Percentiles rank a stretch among this genome's conserved stretches.
These are phyloP conservation scores for Cladorrhinum sp. DNA, from an alignment of 2,329 filamentous ascomycete genomes.

Conservation along the genomic window DNA sequence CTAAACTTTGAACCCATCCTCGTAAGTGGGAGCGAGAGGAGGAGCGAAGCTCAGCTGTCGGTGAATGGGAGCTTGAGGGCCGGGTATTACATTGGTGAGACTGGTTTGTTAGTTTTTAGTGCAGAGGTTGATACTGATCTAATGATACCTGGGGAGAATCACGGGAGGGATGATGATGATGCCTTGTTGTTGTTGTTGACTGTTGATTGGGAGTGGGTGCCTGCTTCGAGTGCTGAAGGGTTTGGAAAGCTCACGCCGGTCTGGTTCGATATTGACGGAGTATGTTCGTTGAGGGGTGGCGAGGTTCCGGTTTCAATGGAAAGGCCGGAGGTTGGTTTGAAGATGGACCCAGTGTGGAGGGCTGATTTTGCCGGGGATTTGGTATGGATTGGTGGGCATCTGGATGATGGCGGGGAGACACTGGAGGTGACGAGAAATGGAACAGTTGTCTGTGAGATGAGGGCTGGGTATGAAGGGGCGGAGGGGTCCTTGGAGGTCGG, in stretches of 20 bases:
- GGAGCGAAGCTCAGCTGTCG: slow-evolving; percentile 10
- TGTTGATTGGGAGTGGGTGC: slow-evolving; percentile 26
- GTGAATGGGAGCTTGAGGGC: slow-evolving; percentile 19
- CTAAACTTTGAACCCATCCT: slow-evolving; percentile 14
- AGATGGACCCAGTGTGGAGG: slow-evolving; percentile 22
- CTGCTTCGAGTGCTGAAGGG: background rate
- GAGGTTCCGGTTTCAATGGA: slow-evolving; percentile 16
- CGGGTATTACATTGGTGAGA: slow-evolving; percentile 23
- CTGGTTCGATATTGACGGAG: slow-evolving; percentile 29
- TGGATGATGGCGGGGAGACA: slow-evolving; percentile 23
- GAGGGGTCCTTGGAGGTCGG: slow-evolving; percentile 16
- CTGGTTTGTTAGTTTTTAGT: slow-evolving; percentile 15
- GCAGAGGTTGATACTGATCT: slow-evolving; percentile 28
- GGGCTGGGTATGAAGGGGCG: slow-evolving; percentile 21
- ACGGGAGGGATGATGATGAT: background rate
- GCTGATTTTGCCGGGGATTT: slow-evolving; percentile 15
- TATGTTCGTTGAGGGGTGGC: slow-evolving; percentile 19
- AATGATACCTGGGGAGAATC: too few species aligned
- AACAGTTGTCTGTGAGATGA: slow-evolving; percentile 15
- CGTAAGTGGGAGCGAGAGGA: slow-evolving; percentile 28
- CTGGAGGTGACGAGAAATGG: slow-evolving; percentile 18
- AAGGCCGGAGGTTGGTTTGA: slow-evolving; percentile 9
- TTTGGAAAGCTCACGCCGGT: slow-evolving; percentile 21
- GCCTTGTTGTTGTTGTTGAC: slow-evolving; percentile 19
- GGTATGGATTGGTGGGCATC: slow-evolving; percentile 9